A percentile compares a stretch with the other conserved stretches of the same genome.
phyloP scores from a whole-genome alignment of 73 alveolate species.

The Breviolum minutum region DNA sequence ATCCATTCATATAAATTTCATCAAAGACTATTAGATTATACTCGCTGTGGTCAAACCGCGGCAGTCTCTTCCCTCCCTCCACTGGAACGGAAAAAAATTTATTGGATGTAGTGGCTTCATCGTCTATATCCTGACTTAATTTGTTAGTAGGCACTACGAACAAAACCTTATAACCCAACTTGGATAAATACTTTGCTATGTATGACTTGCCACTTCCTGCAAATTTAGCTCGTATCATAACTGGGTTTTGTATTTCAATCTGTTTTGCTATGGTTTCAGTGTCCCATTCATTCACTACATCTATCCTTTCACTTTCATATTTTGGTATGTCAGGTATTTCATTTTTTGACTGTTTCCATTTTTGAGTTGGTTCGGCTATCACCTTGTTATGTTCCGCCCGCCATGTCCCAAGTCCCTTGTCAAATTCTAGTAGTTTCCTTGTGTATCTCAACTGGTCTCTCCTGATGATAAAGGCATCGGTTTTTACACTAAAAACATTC shows the following conservation, averaged over 20 bases:
- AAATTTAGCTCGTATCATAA: neutral
- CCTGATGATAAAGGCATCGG: no score
- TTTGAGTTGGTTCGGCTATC: neutral
- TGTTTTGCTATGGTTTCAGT: neutral
- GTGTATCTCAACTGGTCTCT: neutral
- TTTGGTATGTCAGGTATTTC: neutral
- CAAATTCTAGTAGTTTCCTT: neutral
- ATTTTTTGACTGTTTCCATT: neutral
- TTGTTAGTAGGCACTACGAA: neutral
- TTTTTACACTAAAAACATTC: no score
- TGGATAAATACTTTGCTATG: neutral
- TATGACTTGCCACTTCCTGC: conserved; percentile 11
- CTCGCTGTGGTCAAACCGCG: neutral
- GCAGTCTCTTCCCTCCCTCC: neutral
- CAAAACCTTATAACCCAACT: neutral
- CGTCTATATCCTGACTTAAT: neutral
- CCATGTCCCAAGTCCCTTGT: neutral
- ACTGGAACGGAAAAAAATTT: neutral
- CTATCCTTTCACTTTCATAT: neutral
- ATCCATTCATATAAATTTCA: neutral
- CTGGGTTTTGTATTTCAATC: neutral
- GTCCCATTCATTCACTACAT: neutral
- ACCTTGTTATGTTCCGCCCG: neutral
- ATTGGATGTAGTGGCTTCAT: neutral
- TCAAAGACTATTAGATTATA: conserved; percentile 1